Evolutionary conservation across 257 asterid genomes (phyloP).

Genomic region (Ehretia macrophylla): DNA sequence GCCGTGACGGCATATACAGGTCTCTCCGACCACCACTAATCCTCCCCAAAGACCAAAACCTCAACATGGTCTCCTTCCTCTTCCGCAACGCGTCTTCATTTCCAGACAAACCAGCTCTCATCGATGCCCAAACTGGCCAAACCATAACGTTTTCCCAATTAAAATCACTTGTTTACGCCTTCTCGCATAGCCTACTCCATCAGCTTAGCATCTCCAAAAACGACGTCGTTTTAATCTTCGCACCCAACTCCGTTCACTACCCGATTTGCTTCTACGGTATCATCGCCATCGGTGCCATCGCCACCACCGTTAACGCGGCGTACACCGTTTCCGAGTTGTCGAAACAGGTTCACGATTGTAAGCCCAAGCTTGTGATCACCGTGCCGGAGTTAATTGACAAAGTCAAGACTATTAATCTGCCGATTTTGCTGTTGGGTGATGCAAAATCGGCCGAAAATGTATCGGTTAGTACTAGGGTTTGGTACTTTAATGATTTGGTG

Average conservation of each 20-base stretch:
- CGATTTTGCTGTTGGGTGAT: conserved; percentile 46
- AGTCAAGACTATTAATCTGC: conserved; percentile 51
- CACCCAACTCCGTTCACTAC: conserved; percentile 71
- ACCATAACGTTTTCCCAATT: conserved; percentile 48
- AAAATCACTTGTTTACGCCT: conserved; percentile 48
- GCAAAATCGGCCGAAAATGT: conserved; percentile 2
- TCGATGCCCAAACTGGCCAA: conserved; percentile 49
- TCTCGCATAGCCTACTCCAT: conserved; percentile 50
- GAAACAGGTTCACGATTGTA: conserved; percentile 67
- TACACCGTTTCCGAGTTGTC: conserved; percentile 70
- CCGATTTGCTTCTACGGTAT: conserved; percentile 62
- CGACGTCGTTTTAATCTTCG: conserved; percentile 65
- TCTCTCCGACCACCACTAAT: conserved; percentile 57
- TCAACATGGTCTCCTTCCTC: conserved; percentile 63
- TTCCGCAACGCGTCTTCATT: conserved; percentile 67
- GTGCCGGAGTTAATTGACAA: conserved; percentile 57
- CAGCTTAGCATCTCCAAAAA: conserved; percentile 59
- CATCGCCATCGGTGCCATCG: conserved; percentile 68
- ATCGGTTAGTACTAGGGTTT: conserved; percentile 16
- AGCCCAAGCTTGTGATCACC: conserved; percentile 67
- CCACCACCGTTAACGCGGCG: conserved; percentile 71
- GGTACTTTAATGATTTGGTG: conserved; percentile 40
- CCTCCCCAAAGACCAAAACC: conserved; percentile 44
- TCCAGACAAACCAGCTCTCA: conserved; percentile 59
- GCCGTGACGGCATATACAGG: conserved; percentile 79